Base-by-base conservation (phyloP, 306 rosid species). In the Lathyrus sativus region DNA sequence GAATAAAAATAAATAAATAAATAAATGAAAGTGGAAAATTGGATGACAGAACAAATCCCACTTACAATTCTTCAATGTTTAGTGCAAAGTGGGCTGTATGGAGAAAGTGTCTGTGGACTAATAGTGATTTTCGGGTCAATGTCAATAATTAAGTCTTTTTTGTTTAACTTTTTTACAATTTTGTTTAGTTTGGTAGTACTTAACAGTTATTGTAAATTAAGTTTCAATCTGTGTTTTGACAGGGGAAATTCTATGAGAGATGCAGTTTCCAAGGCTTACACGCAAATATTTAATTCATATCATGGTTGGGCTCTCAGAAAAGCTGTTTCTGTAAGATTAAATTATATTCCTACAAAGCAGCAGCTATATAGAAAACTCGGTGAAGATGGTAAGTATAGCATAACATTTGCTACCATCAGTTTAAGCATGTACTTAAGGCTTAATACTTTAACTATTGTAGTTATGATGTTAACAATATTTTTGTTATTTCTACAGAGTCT, bases 291-390 rank as follows among this genome's bases (percentile, higher is more conserved):
- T 68, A 86, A 85, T 63, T 86, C 88, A 22, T 65, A 87, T 76
- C 96, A 90, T 77, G 85, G 87, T 4, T 90, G 96, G 95, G 85
- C 81, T 19, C 85, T 90, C 71, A 84, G 95, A 77, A 87, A 80
- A 75, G 96, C 89, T 9, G 95, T 87, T 70, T 81, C 82, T 12
- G 91, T 87, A 56, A 70, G 74, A 18, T 26, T 70, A 31, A 55
- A 57, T 70, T 31, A 70, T 33, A 15, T 70, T 65, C 74, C 74
- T n/a, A 56, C 74, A 28, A 70, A 28, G 66, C 74, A 56, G 44
- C 74, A 70, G 29, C 9, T 70, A 29, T 70, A 22, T 70, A 70
- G 9, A 43, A 56, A 28, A 56, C 44, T 70, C 64, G 31, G 13
- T 28, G 91, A 84, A 82, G 95, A 90, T 57, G 89, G 96, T 89